These are phyloP conservation scores for Phytophthora europaea DNA, from an alignment of 352 stramenopile species.

Conservation along the genomic window DNA sequence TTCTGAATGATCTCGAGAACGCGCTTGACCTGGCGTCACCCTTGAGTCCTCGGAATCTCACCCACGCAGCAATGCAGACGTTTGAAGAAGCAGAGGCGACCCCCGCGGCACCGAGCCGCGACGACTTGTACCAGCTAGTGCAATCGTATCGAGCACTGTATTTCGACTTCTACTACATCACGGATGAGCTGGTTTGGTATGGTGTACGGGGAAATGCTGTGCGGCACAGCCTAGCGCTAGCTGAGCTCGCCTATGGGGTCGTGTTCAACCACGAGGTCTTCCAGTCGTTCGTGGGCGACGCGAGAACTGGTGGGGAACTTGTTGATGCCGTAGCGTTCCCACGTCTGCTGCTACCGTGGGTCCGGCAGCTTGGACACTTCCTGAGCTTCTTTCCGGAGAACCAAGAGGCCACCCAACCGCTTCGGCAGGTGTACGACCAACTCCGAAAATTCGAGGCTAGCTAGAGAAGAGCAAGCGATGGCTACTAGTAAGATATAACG, in stretches of 20 bases:
- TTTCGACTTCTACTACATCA: slow-evolving; percentile 94
- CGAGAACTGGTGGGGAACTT: slow-evolving; percentile 24
- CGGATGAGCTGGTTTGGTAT: slow-evolving; percentile 90
- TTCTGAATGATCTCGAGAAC: slow-evolving; percentile 70
- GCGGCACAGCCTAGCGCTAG: slow-evolving; percentile 84
- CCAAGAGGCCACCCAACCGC: slow-evolving; percentile 81
- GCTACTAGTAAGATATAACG: slow-evolving; percentile 15
- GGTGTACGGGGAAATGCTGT: slow-evolving; percentile 86
- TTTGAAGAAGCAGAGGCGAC: slow-evolving; percentile 49
- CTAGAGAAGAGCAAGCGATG: slow-evolving; percentile 15
- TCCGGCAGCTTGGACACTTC: slow-evolving; percentile 89
- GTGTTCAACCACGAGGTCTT: slow-evolving; percentile 92
- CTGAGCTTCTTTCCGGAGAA: slow-evolving; percentile 90
- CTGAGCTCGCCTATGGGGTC: slow-evolving; percentile 84
- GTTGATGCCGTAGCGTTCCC: slow-evolving; percentile 56
- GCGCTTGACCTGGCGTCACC: slow-evolving; percentile 75
- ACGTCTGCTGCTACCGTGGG: slow-evolving; percentile 84
- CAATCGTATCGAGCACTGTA: slow-evolving; percentile 87
- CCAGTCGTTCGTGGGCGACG: slow-evolving; percentile 59
- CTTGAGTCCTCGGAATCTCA: slow-evolving; percentile 70
- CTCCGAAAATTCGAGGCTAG: slow-evolving; percentile 76
- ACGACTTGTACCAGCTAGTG: slow-evolving; percentile 69
- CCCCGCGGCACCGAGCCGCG: slow-evolving; percentile 35
- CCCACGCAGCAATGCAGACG: slow-evolving; percentile 34
- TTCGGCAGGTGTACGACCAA: slow-evolving; percentile 85